Conservation (phyloP, 83 land plant genomes). For the Picea abies region DNA sequence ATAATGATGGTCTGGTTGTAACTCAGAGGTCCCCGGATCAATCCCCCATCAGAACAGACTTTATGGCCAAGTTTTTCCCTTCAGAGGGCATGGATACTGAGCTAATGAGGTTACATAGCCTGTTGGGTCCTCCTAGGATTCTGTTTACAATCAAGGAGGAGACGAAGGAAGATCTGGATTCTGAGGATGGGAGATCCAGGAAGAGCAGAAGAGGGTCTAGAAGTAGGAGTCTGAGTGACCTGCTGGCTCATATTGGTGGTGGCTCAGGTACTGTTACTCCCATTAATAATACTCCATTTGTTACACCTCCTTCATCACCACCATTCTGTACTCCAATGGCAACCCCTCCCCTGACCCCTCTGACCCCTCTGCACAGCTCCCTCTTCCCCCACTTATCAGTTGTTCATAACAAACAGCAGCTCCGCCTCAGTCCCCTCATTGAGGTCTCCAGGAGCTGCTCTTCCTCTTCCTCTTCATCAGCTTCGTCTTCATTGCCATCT, state of each 20-base stretch:
- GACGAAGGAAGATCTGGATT: constrained; percentile 72
- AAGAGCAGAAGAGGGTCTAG: constrained; percentile 35
- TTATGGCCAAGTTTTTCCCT: constrained; percentile 30
- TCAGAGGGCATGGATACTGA: constrained; percentile 41
- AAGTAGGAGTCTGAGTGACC: constrained; percentile 49
- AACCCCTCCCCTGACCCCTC: constrained; percentile 36
- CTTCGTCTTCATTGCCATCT: constrained; percentile 3
- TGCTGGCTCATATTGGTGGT: constrained; percentile 22
- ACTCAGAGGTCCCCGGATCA: constrained; percentile 5
- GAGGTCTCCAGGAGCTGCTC: constrained; percentile 12
- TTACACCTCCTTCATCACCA: constrained; percentile 65
- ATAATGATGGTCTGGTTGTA: neutral
- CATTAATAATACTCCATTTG: constrained; percentile 38
- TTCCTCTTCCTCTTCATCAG: constrained; percentile 6
- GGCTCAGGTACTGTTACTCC: constrained; percentile 19
- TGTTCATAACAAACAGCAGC: neutral
- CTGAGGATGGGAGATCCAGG: constrained; percentile 58
- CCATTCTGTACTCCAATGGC: constrained; percentile 25
- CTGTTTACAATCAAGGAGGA: constrained; percentile 82
- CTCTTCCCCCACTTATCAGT: constrained; percentile 7
- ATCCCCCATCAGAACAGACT: constrained; percentile 18
- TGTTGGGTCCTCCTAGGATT: constrained; percentile 61
- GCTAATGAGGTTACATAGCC: constrained; percentile 60
- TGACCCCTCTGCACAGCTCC: constrained; percentile 6
- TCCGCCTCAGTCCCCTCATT: neutral